Base-by-base conservation (phyloP, 257 asterid species). In the Nicotiana sylvestris region DNA sequence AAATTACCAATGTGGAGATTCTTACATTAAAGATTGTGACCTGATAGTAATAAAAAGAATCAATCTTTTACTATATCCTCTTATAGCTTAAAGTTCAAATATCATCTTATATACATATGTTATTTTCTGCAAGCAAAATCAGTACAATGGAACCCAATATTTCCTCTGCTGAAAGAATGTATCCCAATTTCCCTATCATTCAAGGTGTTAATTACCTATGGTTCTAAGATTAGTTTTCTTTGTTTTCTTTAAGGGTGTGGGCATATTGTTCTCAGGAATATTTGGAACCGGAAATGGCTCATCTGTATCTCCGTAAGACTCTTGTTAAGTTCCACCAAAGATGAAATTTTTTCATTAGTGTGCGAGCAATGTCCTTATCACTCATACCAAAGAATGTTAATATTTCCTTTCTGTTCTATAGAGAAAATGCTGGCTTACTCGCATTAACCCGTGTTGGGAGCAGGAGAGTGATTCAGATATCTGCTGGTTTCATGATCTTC, bases 401-500 rank as follows among this genome's bases (percentile, higher is more conserved):
- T 6, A 39, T 3, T 17, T 53, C 3, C 56, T 74, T 70, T 82
- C 56, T 65, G 37, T 29, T 83, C 51, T n/a, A 79, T 87, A 96
- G 99, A 18, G 98, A 96, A 89, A 94, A 94, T 81, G 98, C 95
- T 9, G 99, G 99, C 72, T 88, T 96, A 90, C 90, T 96, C 18
- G 98, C 95, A 72, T 55, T 92, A 69, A 96, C 99, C 43, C 94
- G 89, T 4, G 97, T 96, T 66, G 99, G 99, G 33, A 94, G 98
- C 90, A 91, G 99, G 6, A 91, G 98, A 83, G 99, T 96, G 35
- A 87, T 94, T 68, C 98, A 93, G 81, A 94, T 96, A 87, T 92
- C 99, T 32, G 97, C 98, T 79, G 98, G 97, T 83, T 96, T 96
- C 87, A 96, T 96, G 99, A 91, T 96, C 82, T 96, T 96, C 89